phyloP scores from a whole-genome alignment of 2,329 filamentous ascomycete species.

The Nakataea oryzae region DNA sequence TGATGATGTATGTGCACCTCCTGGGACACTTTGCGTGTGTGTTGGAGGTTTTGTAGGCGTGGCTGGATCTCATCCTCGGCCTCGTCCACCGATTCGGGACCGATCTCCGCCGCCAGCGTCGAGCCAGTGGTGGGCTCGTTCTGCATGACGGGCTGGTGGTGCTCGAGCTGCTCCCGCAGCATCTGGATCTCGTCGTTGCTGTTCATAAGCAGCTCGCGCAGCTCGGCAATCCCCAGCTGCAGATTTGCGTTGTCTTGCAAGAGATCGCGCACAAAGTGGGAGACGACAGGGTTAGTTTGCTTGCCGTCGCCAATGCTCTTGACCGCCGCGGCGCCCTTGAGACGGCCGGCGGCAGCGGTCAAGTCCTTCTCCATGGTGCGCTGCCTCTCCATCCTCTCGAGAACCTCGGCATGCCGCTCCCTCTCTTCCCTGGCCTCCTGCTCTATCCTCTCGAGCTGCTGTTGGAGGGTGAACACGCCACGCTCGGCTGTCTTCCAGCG shows the following conservation, averaged over 20 bases:
- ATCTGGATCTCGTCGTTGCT: conserved; percentile 92
- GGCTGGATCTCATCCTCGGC: background rate
- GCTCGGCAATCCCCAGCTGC: conserved; percentile 82
- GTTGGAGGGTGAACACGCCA: conserved; percentile 67
- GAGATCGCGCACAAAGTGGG: conserved; percentile 91
- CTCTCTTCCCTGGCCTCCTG: conserved; percentile 70
- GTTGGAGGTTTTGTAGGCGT: conserved; percentile 3
- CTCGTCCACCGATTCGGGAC: conserved; percentile 12
- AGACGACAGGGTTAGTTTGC: conserved; percentile 61
- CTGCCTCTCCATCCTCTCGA: conserved; percentile 75
- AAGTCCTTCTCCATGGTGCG: conserved; percentile 75
- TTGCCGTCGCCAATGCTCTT: conserved; percentile 52
- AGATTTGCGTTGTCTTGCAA: conserved; percentile 91
- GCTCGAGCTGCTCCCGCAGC: conserved; percentile 69
- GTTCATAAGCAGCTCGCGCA: conserved; percentile 79
- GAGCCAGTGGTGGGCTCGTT: conserved; percentile 27
- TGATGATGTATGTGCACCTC: conserved; percentile 92
- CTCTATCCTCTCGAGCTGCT: conserved; percentile 84
- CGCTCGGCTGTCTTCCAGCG: conserved; percentile 81
- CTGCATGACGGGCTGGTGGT: conserved; percentile 60
- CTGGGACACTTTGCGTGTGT: conserved; percentile 40
- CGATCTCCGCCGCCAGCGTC: conserved; percentile 64
- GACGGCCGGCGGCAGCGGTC: conserved; percentile 64
- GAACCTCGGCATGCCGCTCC: conserved; percentile 69
- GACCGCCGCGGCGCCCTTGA: conserved; percentile 70